These are phyloP conservation scores for Rhodotorula sp. DNA, from an alignment of 1,284 basidiomycete genomes.

Conservation along the genomic window DNA sequence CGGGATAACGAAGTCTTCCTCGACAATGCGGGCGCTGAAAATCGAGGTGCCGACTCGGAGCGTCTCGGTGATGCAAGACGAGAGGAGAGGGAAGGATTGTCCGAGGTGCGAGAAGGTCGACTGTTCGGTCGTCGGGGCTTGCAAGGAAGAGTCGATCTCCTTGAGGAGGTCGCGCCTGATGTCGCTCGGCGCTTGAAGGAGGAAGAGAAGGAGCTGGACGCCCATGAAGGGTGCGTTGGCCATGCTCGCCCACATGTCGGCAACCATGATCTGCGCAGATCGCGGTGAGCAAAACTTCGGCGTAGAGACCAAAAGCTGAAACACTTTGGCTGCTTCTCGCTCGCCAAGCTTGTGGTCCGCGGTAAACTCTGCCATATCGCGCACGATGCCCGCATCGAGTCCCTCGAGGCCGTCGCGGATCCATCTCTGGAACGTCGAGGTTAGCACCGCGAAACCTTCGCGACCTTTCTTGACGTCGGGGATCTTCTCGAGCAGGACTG, in stretches of 20 bases:
- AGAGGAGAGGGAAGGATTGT: conserved; percentile 41
- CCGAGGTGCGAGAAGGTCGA: conserved; percentile 31
- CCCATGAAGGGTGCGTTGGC: conserved; percentile 48
- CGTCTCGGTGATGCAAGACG: conserved; percentile 48
- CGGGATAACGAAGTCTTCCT: conserved; percentile 14
- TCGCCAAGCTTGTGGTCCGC: conserved; percentile 40
- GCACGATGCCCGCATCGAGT: conserved; percentile 33
- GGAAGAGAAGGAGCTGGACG: conserved; percentile 46
- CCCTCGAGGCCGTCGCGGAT: conserved; percentile 32
- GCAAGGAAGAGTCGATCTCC: conserved; percentile 43
- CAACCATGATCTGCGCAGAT: conserved; percentile 3
- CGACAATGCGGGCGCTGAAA: conserved; percentile 47
- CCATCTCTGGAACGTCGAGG: conserved; percentile 44
- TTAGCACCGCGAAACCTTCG: conserved; percentile 41
- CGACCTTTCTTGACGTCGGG: conserved; percentile 22
- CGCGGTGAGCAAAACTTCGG: conserved; percentile 5
- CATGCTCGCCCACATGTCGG: conserved; percentile 29
- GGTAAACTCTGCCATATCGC: conserved; percentile 37
- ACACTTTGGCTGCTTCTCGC: conserved; percentile 33
- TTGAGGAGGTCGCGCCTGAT: conserved; percentile 43
- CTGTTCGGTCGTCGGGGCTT: not conserved
- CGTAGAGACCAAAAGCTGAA: not conserved
- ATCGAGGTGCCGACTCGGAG: conserved; percentile 47
- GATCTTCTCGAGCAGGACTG: conserved; percentile 27
- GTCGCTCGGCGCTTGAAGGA: conserved; percentile 41